Evolutionary conservation across 305 asterid species (phyloP), one percentile per base, ranked within the genome.

Genomic region (Euphrasia arctica): DNA sequence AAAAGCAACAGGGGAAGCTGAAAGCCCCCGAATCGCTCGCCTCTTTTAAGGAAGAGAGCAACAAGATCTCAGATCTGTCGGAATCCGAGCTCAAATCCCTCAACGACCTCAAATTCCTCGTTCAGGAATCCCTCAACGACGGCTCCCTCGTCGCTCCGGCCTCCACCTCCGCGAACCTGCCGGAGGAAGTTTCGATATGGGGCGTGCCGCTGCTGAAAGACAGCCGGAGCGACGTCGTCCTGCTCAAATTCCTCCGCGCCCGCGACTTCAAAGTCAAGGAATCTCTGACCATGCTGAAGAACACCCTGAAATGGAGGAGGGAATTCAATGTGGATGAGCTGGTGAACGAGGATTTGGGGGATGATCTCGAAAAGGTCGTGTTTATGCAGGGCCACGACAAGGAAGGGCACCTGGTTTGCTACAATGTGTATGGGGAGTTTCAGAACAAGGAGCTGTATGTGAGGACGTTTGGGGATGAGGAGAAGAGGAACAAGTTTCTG

Each of bases 31-130:
- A 71, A 59, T 69, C 89, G 0, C 58, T 75, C 36, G 83, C 68
- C 62, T 89, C 97, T 4, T 89, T 91, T 60, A 89, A 87, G 64
- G 97, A 85, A 58, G 97, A 91, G 60, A 89, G 98, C 77, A 91
- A 82, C 43, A 73, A 60, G 41, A 42, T 75, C 27, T 73, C 89
- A 73, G 97, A 91, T 87, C 98, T 91, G 70, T 79, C 95, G 1
- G 78, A 76, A 22, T 36, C 39, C 4, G 85, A 91, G 71, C 74
- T 62, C 4, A 85, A 82, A 62, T 60, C 88, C 1, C 68, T 89
- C 4, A 73, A 78, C 10, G 89, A 89, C 2, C 62, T 91, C 65
- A 91, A 84, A 59, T n/a, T 10, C 41, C 70, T 76, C 31, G 83
- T 85, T 8, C 79, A 57, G 12, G 91, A 85, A 63, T 81, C 78